phyloP scores from a whole-genome alignment of 495 filamentous ascomycete genomes.

The Hyaloscypha hepaticicola region DNA sequence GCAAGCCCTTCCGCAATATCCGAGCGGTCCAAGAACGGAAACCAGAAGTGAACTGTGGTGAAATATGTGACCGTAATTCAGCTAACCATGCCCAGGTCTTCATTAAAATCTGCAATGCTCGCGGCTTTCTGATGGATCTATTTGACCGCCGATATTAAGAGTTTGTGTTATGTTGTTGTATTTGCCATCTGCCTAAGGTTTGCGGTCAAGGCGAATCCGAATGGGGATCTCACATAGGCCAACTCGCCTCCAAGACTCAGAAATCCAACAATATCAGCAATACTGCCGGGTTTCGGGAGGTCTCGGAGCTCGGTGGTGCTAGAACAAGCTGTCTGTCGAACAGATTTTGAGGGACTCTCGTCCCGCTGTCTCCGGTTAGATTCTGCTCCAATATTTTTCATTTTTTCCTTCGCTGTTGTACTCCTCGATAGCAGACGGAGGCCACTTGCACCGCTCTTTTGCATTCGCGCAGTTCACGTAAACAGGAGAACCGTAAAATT shows the following conservation, averaged over 20 bases:
- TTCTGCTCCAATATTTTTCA: background rate
- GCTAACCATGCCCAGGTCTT: constrained; percentile 46
- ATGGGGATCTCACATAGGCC: constrained; percentile 54
- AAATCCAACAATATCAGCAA: constrained; percentile 53
- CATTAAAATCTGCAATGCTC: constrained; percentile 42
- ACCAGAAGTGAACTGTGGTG: constrained; percentile 45
- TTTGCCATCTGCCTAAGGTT: constrained; percentile 55
- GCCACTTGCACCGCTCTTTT: constrained; percentile 47
- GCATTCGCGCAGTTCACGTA: constrained; percentile 54
- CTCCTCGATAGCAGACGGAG: constrained; percentile 46
- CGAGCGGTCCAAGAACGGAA: constrained; percentile 50
- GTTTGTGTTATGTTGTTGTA: constrained; percentile 52
- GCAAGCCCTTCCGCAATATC: constrained; percentile 47
- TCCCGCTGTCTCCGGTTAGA: constrained; percentile 29
- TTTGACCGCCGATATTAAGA: constrained; percentile 39
- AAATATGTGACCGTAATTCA: constrained; percentile 49
- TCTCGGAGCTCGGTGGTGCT: constrained; percentile 30
- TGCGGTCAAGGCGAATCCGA: constrained; percentile 48
- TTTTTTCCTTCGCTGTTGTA: constrained; percentile 36
- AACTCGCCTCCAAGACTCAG: constrained; percentile 51
- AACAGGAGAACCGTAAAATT: constrained; percentile 40
- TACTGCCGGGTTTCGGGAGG: constrained; percentile 37
- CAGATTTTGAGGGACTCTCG: constrained; percentile 29
- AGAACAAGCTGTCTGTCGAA: constrained; percentile 34
- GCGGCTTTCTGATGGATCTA: constrained; percentile 33